Conservation (phyloP, 345 rosid species). For the Eucalyptus sp. region DNA sequence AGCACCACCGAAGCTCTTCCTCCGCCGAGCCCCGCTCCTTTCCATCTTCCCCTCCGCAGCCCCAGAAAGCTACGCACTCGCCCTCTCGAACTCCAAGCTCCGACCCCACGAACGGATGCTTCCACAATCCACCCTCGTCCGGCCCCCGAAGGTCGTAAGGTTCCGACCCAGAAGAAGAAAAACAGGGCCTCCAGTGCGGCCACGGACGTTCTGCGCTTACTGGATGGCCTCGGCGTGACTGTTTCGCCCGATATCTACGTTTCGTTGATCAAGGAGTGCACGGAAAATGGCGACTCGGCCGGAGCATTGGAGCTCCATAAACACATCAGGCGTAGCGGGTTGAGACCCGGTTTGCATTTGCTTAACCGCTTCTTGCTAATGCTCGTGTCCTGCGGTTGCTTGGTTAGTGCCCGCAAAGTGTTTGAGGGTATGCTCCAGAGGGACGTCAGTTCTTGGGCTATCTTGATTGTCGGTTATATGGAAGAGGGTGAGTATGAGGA, state of each 20-base stretch:
- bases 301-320: slow-evolving; percentile 37
- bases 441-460: slow-evolving; percentile 50
- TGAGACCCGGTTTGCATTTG: slow-evolving; percentile 16
- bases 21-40: not conserved
- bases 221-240: slow-evolving; percentile 40
- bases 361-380: slow-evolving; percentile 37
- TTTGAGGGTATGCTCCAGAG: slow-evolving; percentile 52
- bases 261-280: slow-evolving; percentile 50
- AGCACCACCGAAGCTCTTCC: not conserved
- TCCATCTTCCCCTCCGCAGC: not conserved
- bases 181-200: not conserved
- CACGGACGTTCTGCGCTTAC: slow-evolving; percentile 32
- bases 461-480: slow-evolving; percentile 30
- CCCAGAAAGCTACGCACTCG: not conserved
- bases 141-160: not conserved
- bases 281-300: slow-evolving; percentile 12
- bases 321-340: slow-evolving; percentile 16
- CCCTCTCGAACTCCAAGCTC: not conserved
- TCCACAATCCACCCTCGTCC: not conserved
- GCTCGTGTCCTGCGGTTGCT: slow-evolving; percentile 32
- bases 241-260: slow-evolving; percentile 36
- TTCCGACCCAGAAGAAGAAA: not conserved
- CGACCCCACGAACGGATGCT: not conserved
- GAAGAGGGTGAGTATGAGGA: slow-evolving; percentile 25
- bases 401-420: slow-evolving; percentile 32